A percentile compares a stretch with the other conserved stretches of the same genome.
Evolutionary conservation across 1,139 yeast genomes (phyloP).

Genomic region (Suhomyces ambrosiae): DNA sequence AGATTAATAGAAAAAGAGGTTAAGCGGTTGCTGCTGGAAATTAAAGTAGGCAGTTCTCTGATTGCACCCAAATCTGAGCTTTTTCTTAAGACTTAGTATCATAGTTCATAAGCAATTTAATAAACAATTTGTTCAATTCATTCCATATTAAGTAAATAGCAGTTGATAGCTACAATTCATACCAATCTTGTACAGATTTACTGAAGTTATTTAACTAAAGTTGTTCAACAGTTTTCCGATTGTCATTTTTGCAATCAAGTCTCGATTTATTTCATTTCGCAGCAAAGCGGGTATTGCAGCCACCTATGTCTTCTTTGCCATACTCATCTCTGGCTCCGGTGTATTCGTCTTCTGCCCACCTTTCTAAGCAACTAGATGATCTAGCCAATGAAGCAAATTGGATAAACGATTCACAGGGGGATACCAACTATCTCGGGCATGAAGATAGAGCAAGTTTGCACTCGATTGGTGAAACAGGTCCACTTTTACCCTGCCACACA

Average conservation of each 20-base stretch:
- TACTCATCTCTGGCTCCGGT: not conserved
- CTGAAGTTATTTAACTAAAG: too few relatives aligned
- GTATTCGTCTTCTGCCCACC: constrained; percentile 1
- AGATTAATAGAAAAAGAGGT: not conserved
- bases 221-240: too few relatives aligned
- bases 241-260: too few relatives aligned
- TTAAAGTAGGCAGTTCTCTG: not conserved
- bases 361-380: constrained; percentile 12
- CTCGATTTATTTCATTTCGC: too few relatives aligned
- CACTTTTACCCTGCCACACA: not conserved
- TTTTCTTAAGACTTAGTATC: not conserved
- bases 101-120: too few relatives aligned
- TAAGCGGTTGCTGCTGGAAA: not conserved
- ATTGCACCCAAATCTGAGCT: not conserved
- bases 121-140: too few relatives aligned
- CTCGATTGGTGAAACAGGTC: not conserved
- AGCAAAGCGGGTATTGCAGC: too few relatives aligned
- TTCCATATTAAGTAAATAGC: too few relatives aligned
- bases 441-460: not conserved
- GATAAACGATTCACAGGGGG: constrained; percentile 3
- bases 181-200: too few relatives aligned
- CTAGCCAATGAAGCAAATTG: constrained; percentile 13
- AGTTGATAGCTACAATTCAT: too few relatives aligned
- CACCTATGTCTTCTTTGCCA: too few relatives aligned
- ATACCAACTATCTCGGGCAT: not conserved